Conservation (phyloP, 306 rosid genomes). For the Arachis stenosperma region DNA sequence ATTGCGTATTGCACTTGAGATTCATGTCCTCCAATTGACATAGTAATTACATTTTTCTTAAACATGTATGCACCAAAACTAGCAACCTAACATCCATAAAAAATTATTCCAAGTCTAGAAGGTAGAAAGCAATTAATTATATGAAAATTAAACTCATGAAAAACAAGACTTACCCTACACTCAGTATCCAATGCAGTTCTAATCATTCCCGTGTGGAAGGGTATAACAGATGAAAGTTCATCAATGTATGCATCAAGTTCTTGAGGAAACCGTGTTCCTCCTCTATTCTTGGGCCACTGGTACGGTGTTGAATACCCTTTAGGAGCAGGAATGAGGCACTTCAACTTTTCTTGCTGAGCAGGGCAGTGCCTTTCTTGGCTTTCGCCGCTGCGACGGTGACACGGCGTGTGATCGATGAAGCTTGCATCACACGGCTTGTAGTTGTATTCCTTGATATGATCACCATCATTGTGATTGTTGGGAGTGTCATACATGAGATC, state of each 20-base stretch:
- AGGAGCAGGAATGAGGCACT: slow-evolving; percentile 79
- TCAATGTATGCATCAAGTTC: slow-evolving; percentile 83
- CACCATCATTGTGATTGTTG: slow-evolving; percentile 62
- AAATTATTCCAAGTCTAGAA: no score
- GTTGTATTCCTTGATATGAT: slow-evolving; percentile 55
- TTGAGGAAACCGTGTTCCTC: slow-evolving; percentile 81
- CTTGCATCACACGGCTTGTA: slow-evolving; percentile 82
- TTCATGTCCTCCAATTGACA: slow-evolving; percentile 84
- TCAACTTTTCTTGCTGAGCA: slow-evolving; percentile 60
- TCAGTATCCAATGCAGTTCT: slow-evolving; percentile 85
- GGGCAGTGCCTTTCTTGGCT: slow-evolving; percentile 73
- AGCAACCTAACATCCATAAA: slow-evolving; percentile 59
- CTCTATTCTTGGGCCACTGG: slow-evolving; percentile 81
- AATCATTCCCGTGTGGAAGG: slow-evolving; percentile 66
- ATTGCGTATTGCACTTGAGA: slow-evolving; percentile 89
- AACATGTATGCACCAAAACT: slow-evolving; percentile 82
- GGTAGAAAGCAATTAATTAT: no score
- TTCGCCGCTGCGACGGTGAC: no score
- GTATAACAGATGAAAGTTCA: slow-evolving; percentile 72
- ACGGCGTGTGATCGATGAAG: slow-evolving; percentile 69
- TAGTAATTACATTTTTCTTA: slow-evolving; percentile 63
- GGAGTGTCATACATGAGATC: slow-evolving; percentile 67
- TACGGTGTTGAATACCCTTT: slow-evolving; percentile 74
- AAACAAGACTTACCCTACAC: slow-evolving; percentile 60
- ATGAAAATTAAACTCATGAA: no score